Percentiles rank a stretch among this genome's conserved stretches.
These are phyloP conservation scores for Dipteronia sinensis DNA, from an alignment of 345 rosid genomes.

Conservation along the genomic window DNA sequence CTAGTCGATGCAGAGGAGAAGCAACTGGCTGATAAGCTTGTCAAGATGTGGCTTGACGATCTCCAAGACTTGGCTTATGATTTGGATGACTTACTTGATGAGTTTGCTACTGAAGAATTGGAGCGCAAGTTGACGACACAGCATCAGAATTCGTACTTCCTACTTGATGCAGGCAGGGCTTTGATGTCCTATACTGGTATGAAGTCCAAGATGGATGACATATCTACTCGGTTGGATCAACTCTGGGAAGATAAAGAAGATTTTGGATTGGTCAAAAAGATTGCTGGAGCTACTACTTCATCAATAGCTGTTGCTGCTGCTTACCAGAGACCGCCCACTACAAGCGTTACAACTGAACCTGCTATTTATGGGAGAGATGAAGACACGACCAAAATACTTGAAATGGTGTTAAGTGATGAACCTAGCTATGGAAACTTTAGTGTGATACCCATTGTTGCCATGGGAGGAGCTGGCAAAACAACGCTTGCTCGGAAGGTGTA, in stretches of 20 bases:
- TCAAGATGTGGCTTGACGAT: conserved; percentile 18
- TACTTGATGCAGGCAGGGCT: neutral
- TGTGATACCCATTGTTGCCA: too few species aligned
- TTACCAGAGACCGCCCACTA: neutral
- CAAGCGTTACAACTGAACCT: neutral
- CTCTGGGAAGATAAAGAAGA: neutral
- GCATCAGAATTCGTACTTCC: neutral
- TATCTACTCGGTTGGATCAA: neutral
- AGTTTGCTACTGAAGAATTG: conserved; percentile 20
- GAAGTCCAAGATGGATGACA: neutral
- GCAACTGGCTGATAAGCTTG: conserved; percentile 16
- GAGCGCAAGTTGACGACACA: neutral
- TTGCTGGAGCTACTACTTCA: neutral
- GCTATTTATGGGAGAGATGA: neutral
- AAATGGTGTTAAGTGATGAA: neutral
- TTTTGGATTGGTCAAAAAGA: neutral
- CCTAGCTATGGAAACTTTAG: too few species aligned
- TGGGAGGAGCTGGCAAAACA: too few species aligned
- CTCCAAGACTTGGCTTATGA: conserved; percentile 26
- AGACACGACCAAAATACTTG: neutral
- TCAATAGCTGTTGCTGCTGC: neutral
- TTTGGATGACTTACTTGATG: conserved; percentile 26
- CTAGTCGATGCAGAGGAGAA: conserved; percentile 28
- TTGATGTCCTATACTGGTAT: neutral
- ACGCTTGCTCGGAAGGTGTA: too few species aligned